Percentiles rank a stretch among this genome's conserved stretches.
Evolutionary conservation across 2,329 filamentous ascomycete genomes (phyloP).

Genomic region (Colletotrichum graminicola): DNA sequence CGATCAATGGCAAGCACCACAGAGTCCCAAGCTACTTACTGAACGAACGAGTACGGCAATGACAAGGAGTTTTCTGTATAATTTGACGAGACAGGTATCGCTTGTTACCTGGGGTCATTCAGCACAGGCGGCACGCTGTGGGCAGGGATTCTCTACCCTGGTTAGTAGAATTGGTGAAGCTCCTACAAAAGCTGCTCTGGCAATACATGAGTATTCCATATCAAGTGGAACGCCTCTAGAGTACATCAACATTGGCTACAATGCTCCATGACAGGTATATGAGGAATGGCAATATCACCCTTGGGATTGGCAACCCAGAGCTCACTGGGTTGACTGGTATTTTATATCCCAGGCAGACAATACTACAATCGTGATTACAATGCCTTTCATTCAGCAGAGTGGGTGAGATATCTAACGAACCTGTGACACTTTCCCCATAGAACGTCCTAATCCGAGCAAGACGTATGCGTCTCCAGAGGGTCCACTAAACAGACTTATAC

Average conservation of each 20-base stretch:
- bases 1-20: not conserved
- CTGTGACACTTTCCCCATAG: not conserved
- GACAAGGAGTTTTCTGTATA: no score
- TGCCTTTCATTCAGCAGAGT: not conserved
- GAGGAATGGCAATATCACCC: no score
- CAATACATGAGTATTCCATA: not conserved
- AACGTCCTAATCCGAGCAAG: no score
- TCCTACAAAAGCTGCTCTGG: not conserved
- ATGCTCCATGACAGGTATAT: not conserved
- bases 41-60: no score
- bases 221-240: not conserved
- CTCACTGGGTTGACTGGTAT: not conserved
- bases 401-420: not conserved
- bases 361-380: not conserved
- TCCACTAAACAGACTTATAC: slow-evolving; percentile 8
- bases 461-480: no score
- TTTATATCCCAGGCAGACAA: not conserved
- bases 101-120: no score
- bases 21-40: not conserved
- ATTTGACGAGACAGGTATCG: not conserved
- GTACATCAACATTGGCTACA: not conserved
- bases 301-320: not conserved
- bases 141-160: not conserved
- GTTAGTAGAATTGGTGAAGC: not conserved
- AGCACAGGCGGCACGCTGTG: no score